Base-by-base conservation (phyloP, 768 basidiomycete genomes). In the Tylopilus felleus region DNA sequence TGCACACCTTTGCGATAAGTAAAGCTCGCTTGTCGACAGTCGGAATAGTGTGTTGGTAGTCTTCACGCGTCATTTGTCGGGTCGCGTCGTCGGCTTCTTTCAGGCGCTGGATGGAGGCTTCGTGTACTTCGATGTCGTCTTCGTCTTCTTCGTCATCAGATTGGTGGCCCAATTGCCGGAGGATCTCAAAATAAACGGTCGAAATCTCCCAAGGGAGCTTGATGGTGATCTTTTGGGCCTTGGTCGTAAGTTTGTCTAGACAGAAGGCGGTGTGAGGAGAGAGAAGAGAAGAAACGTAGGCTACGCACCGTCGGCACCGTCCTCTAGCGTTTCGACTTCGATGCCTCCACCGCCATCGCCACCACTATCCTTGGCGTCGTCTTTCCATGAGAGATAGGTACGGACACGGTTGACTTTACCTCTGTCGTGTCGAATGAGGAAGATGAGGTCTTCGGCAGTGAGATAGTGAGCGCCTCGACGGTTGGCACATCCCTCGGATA, bases 61-160 rank as follows among this genome's bases (percentile, higher is more conserved):
- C 93, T 68, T 98, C 95, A 61, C 90, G 81, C 8, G 93, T 95
- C 95, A 98, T 98, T 72, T 92, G 84, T 42, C 91, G 81, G 2
- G 95, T 98, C 12, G 93, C 88, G 58, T 94, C 92, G 71, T 98
- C 95, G 3, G 93, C 93, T 79, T 97, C 94, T 86, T 89, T 88
- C 41, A 97, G 74, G 17, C 94, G 82, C 65, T 87, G 85, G 49
- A 95, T 85, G n/a, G 90, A 93, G 14, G 93, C 93, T 66, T 95
- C 93, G 66, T 94, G 90, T 0, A 95, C 95, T 69, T 97, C 95
- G 27, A 94, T 85, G 61, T 96, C 94, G 60, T 96, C 94, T 60
- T 96, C 94, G 62, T 97, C 95, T 67, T 95, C 93, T 67, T 95
- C 93, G 55, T 93, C 91, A 59, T 95, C 93, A n/a, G 86, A 86